A percentile compares a stretch with the other conserved stretches of the same genome.
Evolutionary conservation across 1,284 basidiomycete genomes (phyloP).

Genomic region (Leccinum cinnamomeum): DNA sequence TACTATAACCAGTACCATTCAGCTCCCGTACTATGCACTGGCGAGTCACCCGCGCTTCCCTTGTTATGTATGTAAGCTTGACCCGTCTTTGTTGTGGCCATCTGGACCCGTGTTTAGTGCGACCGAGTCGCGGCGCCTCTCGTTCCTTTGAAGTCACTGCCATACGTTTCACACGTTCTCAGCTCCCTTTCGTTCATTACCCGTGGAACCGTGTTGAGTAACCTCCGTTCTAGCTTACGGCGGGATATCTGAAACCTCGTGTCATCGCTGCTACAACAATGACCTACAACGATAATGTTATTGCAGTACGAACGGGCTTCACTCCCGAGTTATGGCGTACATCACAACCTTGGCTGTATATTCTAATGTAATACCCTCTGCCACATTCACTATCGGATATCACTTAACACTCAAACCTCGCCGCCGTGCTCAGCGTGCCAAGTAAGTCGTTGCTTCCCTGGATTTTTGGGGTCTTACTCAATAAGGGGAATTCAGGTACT

Average conservation of each 20-base stretch:
- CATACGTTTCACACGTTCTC: constrained; percentile 29
- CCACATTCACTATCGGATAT: constrained; percentile 47
- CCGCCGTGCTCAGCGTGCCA: constrained; percentile 41
- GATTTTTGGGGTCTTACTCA: constrained; percentile 23
- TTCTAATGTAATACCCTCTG: constrained; percentile 49
- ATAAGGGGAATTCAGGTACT: constrained; percentile 43
- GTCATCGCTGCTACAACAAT: constrained; percentile 37
- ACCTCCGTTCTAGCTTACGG: constrained; percentile 29
- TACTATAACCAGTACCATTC: too few species aligned
- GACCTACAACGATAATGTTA: constrained; percentile 38
- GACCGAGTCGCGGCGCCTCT: too few species aligned
- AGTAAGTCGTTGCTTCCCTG: constrained; percentile 23
- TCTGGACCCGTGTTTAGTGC: too few species aligned
- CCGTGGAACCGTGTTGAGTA: constrained; percentile 7
- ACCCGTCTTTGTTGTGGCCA: too few species aligned
- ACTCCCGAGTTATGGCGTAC: constrained; percentile 29
- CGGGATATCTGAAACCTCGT: constrained; percentile 38
- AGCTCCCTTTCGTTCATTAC: constrained; percentile 24
- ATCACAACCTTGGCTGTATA: constrained; percentile 40
- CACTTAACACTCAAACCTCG: constrained; percentile 52
- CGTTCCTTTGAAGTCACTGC: too few species aligned
- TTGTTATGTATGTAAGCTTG: too few species aligned
- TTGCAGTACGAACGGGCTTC: constrained; percentile 27
- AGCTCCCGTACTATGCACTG: too few species aligned
- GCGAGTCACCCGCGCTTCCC: too few species aligned